Evolutionary conservation across 768 basidiomycete genomes (phyloP).

Genomic region (Aureoboletus auriporus): DNA sequence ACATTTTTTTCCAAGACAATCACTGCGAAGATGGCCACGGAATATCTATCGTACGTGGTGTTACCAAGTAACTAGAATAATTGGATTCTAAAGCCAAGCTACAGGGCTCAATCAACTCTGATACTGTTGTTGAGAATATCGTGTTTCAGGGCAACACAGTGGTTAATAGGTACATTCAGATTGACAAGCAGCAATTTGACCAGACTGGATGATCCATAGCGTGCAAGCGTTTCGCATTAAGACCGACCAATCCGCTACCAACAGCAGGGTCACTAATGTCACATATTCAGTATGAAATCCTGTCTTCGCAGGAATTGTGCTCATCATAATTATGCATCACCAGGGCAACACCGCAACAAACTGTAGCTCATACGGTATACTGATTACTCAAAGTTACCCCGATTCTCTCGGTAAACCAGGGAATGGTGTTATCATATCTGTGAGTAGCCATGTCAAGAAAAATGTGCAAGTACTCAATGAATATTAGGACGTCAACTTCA

Average conservation of each 20-base stretch:
- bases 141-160: constrained; percentile 50
- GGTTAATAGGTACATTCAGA: constrained; percentile 43
- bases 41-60: constrained; percentile 43
- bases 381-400: constrained; percentile 66
- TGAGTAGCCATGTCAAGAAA: constrained; percentile 25
- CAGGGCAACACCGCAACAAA: constrained; percentile 55
- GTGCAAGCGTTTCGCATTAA: constrained; percentile 61
- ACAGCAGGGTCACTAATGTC: constrained; percentile 45
- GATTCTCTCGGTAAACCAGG: constrained; percentile 49
- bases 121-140: constrained; percentile 43
- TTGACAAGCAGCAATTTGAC: background rate
- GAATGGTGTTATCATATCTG: constrained; percentile 54
- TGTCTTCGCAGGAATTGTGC: background rate
- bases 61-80: background rate
- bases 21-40: constrained; percentile 60
- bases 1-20: constrained; percentile 27
- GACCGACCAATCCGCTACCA: constrained; percentile 41
- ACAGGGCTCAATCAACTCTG: constrained; percentile 53
- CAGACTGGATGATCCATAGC: constrained; percentile 24
- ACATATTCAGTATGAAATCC: constrained; percentile 40
- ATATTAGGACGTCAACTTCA: constrained; percentile 47
- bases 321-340: background rate
- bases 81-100: background rate
- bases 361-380: constrained; percentile 45
- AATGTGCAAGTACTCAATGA: background rate